Evolutionary conservation across 371 early-diverging fungal genomes (phyloP), one percentile per base, ranked within the genome.

Genomic region (Gilbertella persicaria): DNA sequence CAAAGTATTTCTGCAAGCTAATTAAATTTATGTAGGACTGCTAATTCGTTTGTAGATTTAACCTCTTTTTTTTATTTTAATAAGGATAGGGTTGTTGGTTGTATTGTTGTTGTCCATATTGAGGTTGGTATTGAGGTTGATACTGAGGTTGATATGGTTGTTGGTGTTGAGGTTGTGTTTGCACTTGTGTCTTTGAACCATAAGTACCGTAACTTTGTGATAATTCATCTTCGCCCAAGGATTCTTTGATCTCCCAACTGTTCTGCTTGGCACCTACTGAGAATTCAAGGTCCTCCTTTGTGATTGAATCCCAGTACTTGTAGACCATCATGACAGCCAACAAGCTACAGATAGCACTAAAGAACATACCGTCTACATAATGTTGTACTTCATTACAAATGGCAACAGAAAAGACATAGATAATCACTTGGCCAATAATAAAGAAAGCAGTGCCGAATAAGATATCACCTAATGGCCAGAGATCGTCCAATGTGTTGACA

Each of bases 291-390:
- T 97, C 98, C 67, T 98, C 98, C 75, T 96, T 96, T 33, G 98
- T 97, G 64, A 98, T 96, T 16, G 90, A 90, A 69, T 98, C 97
- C 98, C 98, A 98, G 80, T 93, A 98, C 78, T 98, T 98, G 84
- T 97, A 98, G 8, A 97, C 92, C 97, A 98, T 97, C 98, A 98
- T 97, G 40, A 98, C 95, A 23, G 90, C 87, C 56, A 98, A 71
- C 49, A 98, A 73, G n/a, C 90, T 92, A 62, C 88, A 92, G 37
- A 94, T 91, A 13, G 89, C 84, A 35, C 94, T 93, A 80, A 96
- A 95, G 86, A 98, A 98, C 57, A 94, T 65, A 16, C 98, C 98
- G 69, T 98, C 97, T 25, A 98, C 82, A 58, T 98, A 98, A 69
- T 98, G 98, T 62, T 92, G 91, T 26, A 90, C 88, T 48, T 82